Percentiles rank a stretch among this genome's conserved stretches.
Evolutionary conservation across 192 early-diverging fungal genomes (phyloP).

Genomic region (Diversispora epigaea): DNA sequence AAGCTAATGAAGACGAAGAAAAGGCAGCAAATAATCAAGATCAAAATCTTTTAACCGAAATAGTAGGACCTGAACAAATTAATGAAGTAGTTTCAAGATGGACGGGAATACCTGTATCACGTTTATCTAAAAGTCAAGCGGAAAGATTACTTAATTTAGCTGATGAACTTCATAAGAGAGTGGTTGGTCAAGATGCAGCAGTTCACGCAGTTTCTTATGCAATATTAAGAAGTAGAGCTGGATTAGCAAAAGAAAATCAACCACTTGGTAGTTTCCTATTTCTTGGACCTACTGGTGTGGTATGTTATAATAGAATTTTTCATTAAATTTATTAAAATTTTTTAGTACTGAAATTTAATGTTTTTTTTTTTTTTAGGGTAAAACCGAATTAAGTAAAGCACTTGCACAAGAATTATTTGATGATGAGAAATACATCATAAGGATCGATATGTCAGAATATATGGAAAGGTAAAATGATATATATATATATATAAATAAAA

Average conservation of each 20-base stretch:
- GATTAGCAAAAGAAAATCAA: constrained; percentile 73
- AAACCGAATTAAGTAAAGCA: constrained; percentile 80
- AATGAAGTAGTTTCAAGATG: constrained; percentile 91
- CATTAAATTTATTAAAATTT: too few species aligned
- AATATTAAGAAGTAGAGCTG: constrained; percentile 85
- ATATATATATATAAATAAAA: background rate
- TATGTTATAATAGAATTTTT: too few species aligned
- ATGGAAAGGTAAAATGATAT: constrained; percentile 62
- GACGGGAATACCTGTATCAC: constrained; percentile 95
- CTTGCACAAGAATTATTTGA: constrained; percentile 91
- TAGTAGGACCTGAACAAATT: constrained; percentile 89
- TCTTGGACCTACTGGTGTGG: constrained; percentile 91
- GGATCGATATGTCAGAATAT: constrained; percentile 99
- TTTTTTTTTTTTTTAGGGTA: constrained; percentile 52
- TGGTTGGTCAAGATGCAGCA: constrained; percentile 91
- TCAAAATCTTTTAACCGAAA: constrained; percentile 79
- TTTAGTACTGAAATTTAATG: too few species aligned
- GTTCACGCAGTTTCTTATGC: constrained; percentile 91
- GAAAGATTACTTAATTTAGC: constrained; percentile 81
- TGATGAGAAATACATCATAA: constrained; percentile 91
- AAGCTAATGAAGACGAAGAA: constrained; percentile 63
- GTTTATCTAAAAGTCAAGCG: constrained; percentile 81
- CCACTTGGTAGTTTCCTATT: constrained; percentile 95
- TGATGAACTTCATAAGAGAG: constrained; percentile 75
- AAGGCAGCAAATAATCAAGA: constrained; percentile 43